A percentile compares a stretch with the other conserved stretches of the same genome.
Conservation (phyloP, 1,284 basidiomycete species). For the Peniophora sp. region DNA sequence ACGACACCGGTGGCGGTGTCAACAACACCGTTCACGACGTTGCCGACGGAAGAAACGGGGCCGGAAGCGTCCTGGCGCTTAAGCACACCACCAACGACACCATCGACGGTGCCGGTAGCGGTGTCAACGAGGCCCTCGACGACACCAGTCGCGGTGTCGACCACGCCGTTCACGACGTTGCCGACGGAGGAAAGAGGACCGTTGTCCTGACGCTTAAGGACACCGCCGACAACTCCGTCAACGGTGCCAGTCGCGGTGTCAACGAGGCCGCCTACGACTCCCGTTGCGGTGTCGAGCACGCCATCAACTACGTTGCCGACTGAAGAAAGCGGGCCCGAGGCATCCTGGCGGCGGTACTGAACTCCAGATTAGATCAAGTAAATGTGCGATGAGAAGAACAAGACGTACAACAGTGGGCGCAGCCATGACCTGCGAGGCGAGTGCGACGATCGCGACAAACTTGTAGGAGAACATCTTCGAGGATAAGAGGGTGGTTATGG, state of each 20-base stretch:
- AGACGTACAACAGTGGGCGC: conserved; percentile 55
- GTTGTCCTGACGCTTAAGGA: not conserved
- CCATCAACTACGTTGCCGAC: not conserved
- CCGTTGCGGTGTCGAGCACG: not conserved
- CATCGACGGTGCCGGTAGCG: not conserved
- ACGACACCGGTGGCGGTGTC: not conserved
- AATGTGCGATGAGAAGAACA: not conserved
- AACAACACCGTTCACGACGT: not conserved
- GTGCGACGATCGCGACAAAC: conserved; percentile 58
- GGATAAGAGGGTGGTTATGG: not conserved
- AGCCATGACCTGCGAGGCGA: conserved; percentile 43
- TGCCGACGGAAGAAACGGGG: not conserved
- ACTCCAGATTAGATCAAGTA: not conserved
- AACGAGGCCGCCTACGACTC: conserved; percentile 1
- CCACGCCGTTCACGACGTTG: not conserved
- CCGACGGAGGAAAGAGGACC: not conserved
- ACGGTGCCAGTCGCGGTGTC: conserved; percentile 1
- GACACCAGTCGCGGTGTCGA: not conserved
- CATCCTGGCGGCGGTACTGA: not conserved
- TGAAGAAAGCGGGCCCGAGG: not conserved
- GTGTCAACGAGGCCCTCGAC: not conserved
- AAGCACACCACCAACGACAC: conserved; percentile 1
- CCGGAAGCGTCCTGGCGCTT: not conserved
- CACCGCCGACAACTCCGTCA: not conserved
- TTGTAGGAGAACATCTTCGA: conserved; percentile 26